Conservation (phyloP, 495 filamentous ascomycete genomes). For the Coniosporium apollinis region DNA sequence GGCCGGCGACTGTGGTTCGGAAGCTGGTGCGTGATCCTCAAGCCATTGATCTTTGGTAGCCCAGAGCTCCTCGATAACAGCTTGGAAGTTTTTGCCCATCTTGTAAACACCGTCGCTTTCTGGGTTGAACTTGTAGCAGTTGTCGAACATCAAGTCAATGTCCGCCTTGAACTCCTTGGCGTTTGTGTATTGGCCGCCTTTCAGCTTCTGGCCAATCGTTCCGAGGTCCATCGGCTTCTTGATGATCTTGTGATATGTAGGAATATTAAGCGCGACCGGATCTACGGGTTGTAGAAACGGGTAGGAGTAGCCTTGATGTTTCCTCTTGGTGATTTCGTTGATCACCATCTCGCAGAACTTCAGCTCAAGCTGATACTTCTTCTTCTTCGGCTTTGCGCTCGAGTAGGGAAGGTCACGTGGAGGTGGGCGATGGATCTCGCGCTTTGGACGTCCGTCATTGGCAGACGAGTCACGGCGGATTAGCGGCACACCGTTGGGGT, state of each 20-base stretch:
- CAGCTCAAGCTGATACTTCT: constrained; percentile 78
- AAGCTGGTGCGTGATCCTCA: constrained; percentile 47
- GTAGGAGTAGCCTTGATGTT: constrained; percentile 43
- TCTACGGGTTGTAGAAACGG: constrained; percentile 76
- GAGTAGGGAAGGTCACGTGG: constrained; percentile 71
- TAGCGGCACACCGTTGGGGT: constrained; percentile 70
- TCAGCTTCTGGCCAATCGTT: constrained; percentile 60
- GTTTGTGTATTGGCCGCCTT: constrained; percentile 63
- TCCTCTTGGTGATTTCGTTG: constrained; percentile 58
- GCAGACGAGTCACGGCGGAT: constrained; percentile 78
- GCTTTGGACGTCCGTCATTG: constrained; percentile 64
- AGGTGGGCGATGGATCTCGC: constrained; percentile 83
- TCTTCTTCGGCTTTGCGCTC: constrained; percentile 72
- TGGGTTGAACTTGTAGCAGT: constrained; percentile 86
- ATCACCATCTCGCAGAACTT: constrained; percentile 77
- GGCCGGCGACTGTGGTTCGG: constrained; percentile 28
- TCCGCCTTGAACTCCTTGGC: constrained; percentile 76
- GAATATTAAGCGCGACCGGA: constrained; percentile 86
- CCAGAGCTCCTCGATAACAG: constrained; percentile 58
- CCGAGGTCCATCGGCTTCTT: constrained; percentile 91
- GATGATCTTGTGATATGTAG: constrained; percentile 79
- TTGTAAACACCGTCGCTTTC: constrained; percentile 51
- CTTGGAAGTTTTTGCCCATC: constrained; percentile 53
- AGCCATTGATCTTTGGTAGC: constrained; percentile 58
- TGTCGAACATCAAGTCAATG: constrained; percentile 65